These are phyloP conservation scores for Phytophthora meadii DNA, from an alignment of 352 stramenopile genomes.

Conservation along the genomic window DNA sequence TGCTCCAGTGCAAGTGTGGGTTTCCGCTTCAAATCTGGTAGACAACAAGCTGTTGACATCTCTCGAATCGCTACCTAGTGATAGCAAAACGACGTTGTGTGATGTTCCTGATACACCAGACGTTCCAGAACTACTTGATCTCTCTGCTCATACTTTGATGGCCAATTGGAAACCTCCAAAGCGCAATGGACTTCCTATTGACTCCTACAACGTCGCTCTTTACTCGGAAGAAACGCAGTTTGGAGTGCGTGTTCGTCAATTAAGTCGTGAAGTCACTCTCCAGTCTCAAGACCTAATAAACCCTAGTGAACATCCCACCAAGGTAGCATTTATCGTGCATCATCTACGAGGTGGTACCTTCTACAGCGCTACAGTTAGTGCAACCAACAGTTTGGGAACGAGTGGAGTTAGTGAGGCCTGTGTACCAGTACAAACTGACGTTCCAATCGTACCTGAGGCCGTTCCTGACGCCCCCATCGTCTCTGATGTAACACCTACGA, in stretches of 20 bases:
- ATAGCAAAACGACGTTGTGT: slow-evolving; percentile 43
- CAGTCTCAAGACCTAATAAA: slow-evolving; percentile 27
- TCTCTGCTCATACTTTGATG: slow-evolving; percentile 49
- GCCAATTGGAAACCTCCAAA: slow-evolving; percentile 49
- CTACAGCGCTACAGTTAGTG: slow-evolving; percentile 56
- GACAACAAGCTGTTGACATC: slow-evolving; percentile 62
- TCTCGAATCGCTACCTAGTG: slow-evolving; percentile 47
- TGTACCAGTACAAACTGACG: slow-evolving; percentile 44
- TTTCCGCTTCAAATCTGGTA: slow-evolving; percentile 71
- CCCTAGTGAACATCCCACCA: background rate
- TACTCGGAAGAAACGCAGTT: slow-evolving; percentile 68
- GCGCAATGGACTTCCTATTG: slow-evolving; percentile 60
- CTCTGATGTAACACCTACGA: slow-evolving; percentile 53
- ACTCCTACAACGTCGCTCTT: slow-evolving; percentile 51
- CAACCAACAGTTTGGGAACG: slow-evolving; percentile 53
- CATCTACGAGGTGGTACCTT: slow-evolving; percentile 51
- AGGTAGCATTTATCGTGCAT: slow-evolving; percentile 22
- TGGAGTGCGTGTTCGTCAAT: slow-evolving; percentile 51
- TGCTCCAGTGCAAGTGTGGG: slow-evolving; percentile 43
- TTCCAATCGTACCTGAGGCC: slow-evolving; percentile 44
- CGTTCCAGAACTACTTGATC: slow-evolving; percentile 31
- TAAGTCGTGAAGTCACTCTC: slow-evolving; percentile 49
- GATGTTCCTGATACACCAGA: slow-evolving; percentile 55
- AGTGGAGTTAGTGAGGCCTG: slow-evolving; percentile 50
- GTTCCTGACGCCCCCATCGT: slow-evolving; percentile 38